phyloP scores from a whole-genome alignment of 345 rosid genomes.

The thale cress (Arabidopsis thaliana) region TAIR10.1 NC_003070.9:9365501-9366000 shows the following conservation, averaged over 20 bases:
- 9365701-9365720: not conserved
- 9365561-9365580: conserved; percentile 34
- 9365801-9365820: not conserved
- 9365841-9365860: not conserved
- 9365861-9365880: not conserved
- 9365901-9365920: conserved; percentile 13
- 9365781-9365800: not conserved
- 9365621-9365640: conserved; percentile 28
- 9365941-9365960: conserved; percentile 9
- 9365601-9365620: conserved; percentile 3
- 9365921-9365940: not conserved
- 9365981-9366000: not conserved
- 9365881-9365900: not conserved
- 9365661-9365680: conserved; percentile 21
- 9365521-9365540: conserved; percentile 16
- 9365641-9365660: conserved; percentile 41
- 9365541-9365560: conserved; percentile 22
- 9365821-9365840: not conserved
- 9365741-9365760: not conserved
- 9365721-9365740: not conserved
- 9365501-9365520: not conserved
- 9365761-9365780: not conserved
- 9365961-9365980: conserved; percentile 17
- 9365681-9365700: conserved; percentile 6
- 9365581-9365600: conserved; percentile 32